Conservation (phyloP, 805 yeast genomes). For the Dipodascus albidus region DNA sequence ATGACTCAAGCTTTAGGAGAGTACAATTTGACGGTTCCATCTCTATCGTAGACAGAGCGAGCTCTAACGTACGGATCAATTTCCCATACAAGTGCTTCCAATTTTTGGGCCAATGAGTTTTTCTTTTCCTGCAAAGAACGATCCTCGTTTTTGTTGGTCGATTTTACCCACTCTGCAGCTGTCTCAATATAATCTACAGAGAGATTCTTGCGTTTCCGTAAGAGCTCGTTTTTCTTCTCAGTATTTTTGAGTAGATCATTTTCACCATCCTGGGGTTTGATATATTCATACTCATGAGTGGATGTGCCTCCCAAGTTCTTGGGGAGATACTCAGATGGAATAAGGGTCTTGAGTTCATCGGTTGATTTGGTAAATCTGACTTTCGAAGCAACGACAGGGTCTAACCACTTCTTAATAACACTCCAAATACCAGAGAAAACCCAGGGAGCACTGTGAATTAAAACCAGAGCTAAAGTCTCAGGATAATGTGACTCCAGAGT, state of each 20-base stretch:
- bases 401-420: conserved; percentile 84
- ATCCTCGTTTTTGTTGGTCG: conserved; percentile 40
- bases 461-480: conserved; percentile 76
- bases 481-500: conserved; percentile 96
- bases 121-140: conserved; percentile 35
- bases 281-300: conserved; percentile 44
- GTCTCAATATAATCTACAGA: conserved; percentile 44
- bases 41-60: conserved; percentile 68
- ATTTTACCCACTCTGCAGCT: conserved; percentile 64
- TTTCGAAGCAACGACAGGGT: conserved; percentile 91
- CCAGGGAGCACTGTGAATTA: conserved; percentile 96
- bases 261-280: conserved; percentile 46
- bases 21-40: too few species aligned
- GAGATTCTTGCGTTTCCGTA: conserved; percentile 43
- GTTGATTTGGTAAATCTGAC: conserved; percentile 67
- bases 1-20: too few species aligned
- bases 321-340: conserved; percentile 52
- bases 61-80: conserved; percentile 78
- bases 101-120: conserved; percentile 35
- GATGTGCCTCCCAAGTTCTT: conserved; percentile 66
- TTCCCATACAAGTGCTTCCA: conserved; percentile 52
- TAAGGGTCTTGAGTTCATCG: conserved; percentile 54
- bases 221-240: conserved; percentile 34
- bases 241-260: conserved; percentile 37
- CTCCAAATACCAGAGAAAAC: conserved; percentile 92